Evolutionary conservation across 2,329 filamentous ascomycete species (phyloP).

Genomic region (Sclerotinia minor): DNA sequence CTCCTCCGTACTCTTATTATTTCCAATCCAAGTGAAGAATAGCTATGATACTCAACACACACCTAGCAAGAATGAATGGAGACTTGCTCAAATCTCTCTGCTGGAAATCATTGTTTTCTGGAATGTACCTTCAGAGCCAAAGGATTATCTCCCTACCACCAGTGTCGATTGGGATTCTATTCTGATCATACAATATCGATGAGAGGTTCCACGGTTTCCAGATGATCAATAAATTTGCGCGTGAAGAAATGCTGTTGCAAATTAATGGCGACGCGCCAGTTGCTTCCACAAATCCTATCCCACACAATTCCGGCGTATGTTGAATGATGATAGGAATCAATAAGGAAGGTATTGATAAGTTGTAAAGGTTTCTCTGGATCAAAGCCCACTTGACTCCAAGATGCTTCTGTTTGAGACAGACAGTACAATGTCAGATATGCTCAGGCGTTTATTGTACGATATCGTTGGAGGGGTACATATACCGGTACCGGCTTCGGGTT

Average conservation of each 20-base stretch:
- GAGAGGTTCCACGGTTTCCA: conserved; percentile 2
- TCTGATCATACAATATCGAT: background rate
- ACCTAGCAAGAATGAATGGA: conserved; percentile 1
- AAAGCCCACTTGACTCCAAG: conserved; percentile 10
- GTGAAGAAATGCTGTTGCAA: background rate
- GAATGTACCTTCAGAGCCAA: background rate
- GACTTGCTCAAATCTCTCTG: conserved; percentile 18
- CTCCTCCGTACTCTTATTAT: conserved; percentile 3
- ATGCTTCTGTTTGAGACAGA: conserved; percentile 18
- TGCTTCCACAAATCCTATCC: background rate
- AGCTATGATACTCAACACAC: background rate
- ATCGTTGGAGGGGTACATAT: conserved; percentile 20
- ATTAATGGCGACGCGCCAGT: conserved; percentile 7
- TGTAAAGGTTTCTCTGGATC: background rate
- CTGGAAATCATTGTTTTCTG: conserved; percentile 6
- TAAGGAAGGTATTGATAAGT: background rate
- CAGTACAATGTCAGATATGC: background rate
- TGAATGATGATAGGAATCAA: background rate
- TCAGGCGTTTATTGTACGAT: conserved; percentile 20
- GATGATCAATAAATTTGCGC: background rate
- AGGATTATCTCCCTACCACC: background rate
- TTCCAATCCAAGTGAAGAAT: background rate
- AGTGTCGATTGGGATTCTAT: background rate
- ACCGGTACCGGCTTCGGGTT: conserved; percentile 11
- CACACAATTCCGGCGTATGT: background rate